Conservation (phyloP, 805 yeast genomes). For the Yarrowia sp. region DNA sequence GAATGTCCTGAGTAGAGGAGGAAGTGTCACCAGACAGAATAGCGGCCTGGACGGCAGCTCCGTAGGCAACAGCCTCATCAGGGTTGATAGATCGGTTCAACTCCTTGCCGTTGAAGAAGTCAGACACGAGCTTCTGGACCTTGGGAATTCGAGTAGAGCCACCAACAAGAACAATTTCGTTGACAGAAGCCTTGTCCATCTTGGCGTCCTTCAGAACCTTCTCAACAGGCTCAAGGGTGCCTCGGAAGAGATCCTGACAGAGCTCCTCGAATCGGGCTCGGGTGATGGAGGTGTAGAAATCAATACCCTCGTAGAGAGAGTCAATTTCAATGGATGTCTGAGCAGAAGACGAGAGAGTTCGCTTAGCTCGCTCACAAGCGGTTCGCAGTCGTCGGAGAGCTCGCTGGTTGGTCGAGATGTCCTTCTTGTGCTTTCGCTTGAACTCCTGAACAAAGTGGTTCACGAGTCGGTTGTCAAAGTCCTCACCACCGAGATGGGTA, state of each 20-base stretch:
- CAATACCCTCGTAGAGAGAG: constrained; percentile 16
- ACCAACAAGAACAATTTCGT: constrained; percentile 14
- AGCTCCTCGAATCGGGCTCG: constrained; percentile 26
- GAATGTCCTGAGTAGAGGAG: constrained; percentile 12
- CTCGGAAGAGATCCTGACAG: constrained; percentile 21
- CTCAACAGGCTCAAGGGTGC: constrained; percentile 6
- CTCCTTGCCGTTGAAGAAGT: constrained; percentile 20
- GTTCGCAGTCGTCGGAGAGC: constrained; percentile 24
- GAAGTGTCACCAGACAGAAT: constrained; percentile 12
- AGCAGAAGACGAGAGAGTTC: constrained; percentile 12
- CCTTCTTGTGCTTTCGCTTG: constrained; percentile 24
- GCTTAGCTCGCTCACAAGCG: constrained; percentile 22
- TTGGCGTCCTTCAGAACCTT: constrained; percentile 13
- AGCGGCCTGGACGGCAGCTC: constrained; percentile 12
- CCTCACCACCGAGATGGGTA: constrained; percentile 17
- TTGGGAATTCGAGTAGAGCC: constrained; percentile 19
- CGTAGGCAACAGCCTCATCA: constrained; percentile 18
- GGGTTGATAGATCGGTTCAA: constrained; percentile 18
- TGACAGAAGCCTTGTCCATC: constrained; percentile 18
- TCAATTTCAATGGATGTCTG: constrained; percentile 13
- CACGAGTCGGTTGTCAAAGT: constrained; percentile 24
- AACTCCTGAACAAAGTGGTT: constrained; percentile 25
- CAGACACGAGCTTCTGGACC: constrained; percentile 18
- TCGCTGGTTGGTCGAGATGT: constrained; percentile 19
- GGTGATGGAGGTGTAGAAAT: constrained; percentile 14